Base-by-base conservation (phyloP, 2,329 filamentous ascomycete species). In the Fusarium sp. region DNA sequence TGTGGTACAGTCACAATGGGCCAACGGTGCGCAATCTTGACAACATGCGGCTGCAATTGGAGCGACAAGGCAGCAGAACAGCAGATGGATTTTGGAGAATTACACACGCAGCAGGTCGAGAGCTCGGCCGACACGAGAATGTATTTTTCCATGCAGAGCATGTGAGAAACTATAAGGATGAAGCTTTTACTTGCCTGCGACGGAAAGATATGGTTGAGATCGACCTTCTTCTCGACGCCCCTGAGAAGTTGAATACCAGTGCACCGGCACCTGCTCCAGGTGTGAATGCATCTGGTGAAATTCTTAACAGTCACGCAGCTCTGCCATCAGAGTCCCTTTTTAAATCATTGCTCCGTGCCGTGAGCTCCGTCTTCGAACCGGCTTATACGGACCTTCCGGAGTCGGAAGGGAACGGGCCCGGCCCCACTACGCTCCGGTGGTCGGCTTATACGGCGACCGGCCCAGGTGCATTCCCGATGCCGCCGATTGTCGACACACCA, bases 51-150 rank as follows among this genome's bases (percentile, higher is more conserved):
- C 80, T 94, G 6, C 88, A 89, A 44, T 87, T 94, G 81, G 85
- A 92, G n/a, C 83, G 89, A 29, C 91, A 85, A 1, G 81, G 81
- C 24, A 77, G 81, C 12, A 73, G 77, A 4, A 69, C 79, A 4
- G 76, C 75, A 4, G 80, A 84, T 18, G 79, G 85, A 12, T 79
- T 81, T 27, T 94, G 92, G 85, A 87, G 91, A 59, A 90, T 98
- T 44, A 92, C 92, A 61, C 91, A 92, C 46, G 90, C 97, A 67
- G 94, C 93, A 44, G 93, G 92, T 71, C 87, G 94, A 42, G 88
- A 92, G 2, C 84, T 99, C 6, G 95, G 95, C 6, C 91, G 92
- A 49, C 94, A 98, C 76, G 95, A 98, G 80, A 92, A 91, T 69
- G 89, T 98, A 22, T 92, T 93, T 77, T 87, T 98, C 69, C 87